Evolutionary conservation across 805 yeast genomes (phyloP), one percentile per base, ranked within the genome.

Genomic region (Pichia sporocuriosa): DNA sequence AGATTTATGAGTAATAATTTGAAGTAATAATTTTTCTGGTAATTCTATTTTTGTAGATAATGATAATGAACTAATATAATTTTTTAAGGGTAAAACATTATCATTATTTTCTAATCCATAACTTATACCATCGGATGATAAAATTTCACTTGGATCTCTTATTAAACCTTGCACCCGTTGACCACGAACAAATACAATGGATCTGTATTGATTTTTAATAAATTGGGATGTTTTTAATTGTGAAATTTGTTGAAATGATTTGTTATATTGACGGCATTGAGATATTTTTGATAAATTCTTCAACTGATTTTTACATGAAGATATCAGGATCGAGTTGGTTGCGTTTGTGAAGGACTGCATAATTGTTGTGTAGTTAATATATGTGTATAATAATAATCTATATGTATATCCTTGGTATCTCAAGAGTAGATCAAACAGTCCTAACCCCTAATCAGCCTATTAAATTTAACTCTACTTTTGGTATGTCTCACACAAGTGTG

Each of bases 1-100:
- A 19, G 96, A 85, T 66, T 90, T 90, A 66, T 90, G 97, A 6
- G 97, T 89, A 54, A 89, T 67, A 31, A 85, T 79, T 65, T 90
- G 97, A 47, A 87, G 67, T 43, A 87, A 67, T 19, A 82, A 64
- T 6, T 71, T 70, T 53, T 85, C 83, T 4, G 81, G 69, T 32
- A 89, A 66, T 32, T 67, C 72, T 67, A 19, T 66, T 67, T 54
- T 44, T 19, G 53, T 42, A 22, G 53, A 40, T 22, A 39, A 26
- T 17, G 55, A 46, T 41, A 82, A 61, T 49, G 44, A 32, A 25
- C 23, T 27, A 5, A 43, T 10, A 32, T 77, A 75, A 23, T 52
- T 46, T 53, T 76, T 75, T 40, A 81, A 61, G 24, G 69, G 65
- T 39, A 59, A 55, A 33, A 82, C 57, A 42, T 80, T 75, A 11